A percentile compares a stretch with the other conserved stretches of the same genome.
phyloP scores from a whole-genome alignment of 495 filamentous ascomycete genomes.

The Collariella sp. region DNA sequence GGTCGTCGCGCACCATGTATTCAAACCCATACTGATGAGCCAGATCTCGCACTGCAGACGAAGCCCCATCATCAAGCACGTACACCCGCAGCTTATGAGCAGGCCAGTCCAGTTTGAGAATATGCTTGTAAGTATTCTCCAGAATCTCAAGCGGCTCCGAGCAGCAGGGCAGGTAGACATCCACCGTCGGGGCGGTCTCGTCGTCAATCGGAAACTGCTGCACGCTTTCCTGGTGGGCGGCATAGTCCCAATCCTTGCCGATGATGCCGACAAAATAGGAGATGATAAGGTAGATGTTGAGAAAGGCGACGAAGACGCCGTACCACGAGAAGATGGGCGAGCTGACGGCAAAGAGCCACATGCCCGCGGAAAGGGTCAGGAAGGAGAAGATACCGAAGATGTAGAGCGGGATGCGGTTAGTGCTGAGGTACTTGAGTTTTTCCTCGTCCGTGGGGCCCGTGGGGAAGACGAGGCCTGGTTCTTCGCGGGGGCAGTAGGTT shows the following conservation, averaged over 20 bases:
- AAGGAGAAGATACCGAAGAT: conserved; percentile 27
- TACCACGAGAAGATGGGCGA: conserved; percentile 28
- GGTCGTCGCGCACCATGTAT: conserved; percentile 29
- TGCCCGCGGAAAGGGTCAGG: conserved; percentile 26
- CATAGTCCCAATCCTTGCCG: conserved; percentile 27
- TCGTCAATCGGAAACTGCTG: conserved; percentile 22
- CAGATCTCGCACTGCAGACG: conserved; percentile 14
- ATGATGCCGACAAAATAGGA: conserved; percentile 28
- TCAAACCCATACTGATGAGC: conserved; percentile 23
- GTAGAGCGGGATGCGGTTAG: conserved; percentile 28
- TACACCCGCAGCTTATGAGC: conserved; percentile 19
- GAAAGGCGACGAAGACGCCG: conserved; percentile 28
- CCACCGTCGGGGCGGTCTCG: conserved; percentile 24
- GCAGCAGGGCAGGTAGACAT: conserved; percentile 30
- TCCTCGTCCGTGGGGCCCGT: conserved; percentile 25
- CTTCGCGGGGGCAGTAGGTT: conserved; percentile 26
- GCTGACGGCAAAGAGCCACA: conserved; percentile 28
- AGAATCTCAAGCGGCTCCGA: conserved; percentile 28
- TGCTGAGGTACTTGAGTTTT: conserved; percentile 23
- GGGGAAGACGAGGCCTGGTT: conserved; percentile 23
- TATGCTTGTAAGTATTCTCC: conserved; percentile 29
- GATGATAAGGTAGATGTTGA: conserved; percentile 30
- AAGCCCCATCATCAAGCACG: conserved; percentile 25
- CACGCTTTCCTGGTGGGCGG: conserved; percentile 10
- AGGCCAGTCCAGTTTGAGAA: conserved; percentile 26